Evolutionary conservation across 1,284 basidiomycete genomes (phyloP).

Genomic region (Coniferiporia sulphurascens): DNA sequence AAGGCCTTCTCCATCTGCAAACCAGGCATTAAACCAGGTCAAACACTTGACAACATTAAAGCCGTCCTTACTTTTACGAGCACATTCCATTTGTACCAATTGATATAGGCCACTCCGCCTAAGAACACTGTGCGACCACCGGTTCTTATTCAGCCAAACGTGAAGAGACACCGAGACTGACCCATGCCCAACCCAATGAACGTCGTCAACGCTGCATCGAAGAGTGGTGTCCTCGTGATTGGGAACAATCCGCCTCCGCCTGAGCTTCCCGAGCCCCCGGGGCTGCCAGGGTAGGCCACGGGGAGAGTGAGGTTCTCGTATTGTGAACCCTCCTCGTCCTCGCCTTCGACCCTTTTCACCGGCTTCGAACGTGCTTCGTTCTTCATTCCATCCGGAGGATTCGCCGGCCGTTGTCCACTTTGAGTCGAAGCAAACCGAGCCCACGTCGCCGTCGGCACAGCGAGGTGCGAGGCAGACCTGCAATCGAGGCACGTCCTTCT

Average conservation of each 20-base stretch:
- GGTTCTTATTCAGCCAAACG: not conserved
- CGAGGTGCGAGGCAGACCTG: not conserved
- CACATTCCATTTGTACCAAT: constrained; percentile 78
- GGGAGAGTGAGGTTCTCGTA: constrained; percentile 13
- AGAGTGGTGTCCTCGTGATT: constrained; percentile 24
- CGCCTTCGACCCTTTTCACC: no score
- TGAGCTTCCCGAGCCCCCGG: constrained; percentile 14
- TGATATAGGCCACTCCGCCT: constrained; percentile 67
- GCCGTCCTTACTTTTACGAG: constrained; percentile 69
- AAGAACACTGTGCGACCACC: constrained; percentile 45
- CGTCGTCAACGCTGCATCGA: constrained; percentile 56
- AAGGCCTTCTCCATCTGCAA: constrained; percentile 62
- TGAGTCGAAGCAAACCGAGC: not conserved
- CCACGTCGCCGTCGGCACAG: no score
- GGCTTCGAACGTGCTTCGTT: not conserved
- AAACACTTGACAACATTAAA: no score
- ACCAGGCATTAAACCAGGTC: not conserved
- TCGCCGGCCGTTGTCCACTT: not conserved
- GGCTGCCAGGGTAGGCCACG: constrained; percentile 14
- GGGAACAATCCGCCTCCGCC: constrained; percentile 17
- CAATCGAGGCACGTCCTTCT: not conserved
- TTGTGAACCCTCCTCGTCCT: not conserved
- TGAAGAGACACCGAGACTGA: constrained; percentile 27
- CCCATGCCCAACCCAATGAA: constrained; percentile 57
- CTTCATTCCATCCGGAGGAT: not conserved